Evolutionary conservation across 148 eudicot species (phyloP).

Genomic region (Talinum fruticosum): DNA sequence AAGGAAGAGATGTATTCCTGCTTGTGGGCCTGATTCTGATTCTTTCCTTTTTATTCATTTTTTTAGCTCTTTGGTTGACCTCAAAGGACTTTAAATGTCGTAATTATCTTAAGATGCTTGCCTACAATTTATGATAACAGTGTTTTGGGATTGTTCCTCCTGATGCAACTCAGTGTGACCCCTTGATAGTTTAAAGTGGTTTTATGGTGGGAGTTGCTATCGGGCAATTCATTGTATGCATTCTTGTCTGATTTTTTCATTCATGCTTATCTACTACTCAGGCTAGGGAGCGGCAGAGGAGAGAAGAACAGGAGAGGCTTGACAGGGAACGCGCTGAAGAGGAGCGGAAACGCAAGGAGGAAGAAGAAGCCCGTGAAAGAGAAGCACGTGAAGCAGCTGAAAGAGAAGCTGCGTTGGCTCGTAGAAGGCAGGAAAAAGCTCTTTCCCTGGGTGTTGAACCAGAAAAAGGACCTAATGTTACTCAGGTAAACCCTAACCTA

Average conservation of each 20-base stretch:
- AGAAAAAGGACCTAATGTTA: constrained; percentile 87
- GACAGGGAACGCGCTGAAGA: constrained; percentile 96
- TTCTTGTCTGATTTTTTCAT: constrained; percentile 6
- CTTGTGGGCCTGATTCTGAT: not conserved
- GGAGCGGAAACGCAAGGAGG: constrained; percentile 75
- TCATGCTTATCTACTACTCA: constrained; percentile 23
- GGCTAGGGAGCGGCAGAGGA: constrained; percentile 93
- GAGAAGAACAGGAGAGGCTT: constrained; percentile 81
- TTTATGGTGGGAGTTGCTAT: not conserved
- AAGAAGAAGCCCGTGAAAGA: constrained; percentile 92
- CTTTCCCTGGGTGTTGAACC: constrained; percentile 82
- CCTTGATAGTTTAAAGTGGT: not conserved
- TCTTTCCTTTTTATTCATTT: too few species aligned
- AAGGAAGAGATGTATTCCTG: not conserved
- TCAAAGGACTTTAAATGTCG: not conserved
- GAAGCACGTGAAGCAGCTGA: constrained; percentile 87
- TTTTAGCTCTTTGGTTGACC: too few species aligned
- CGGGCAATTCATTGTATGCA: not conserved
- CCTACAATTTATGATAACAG: not conserved
- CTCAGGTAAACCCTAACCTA: constrained; percentile 58
- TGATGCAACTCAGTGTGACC: not conserved
- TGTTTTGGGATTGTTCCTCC: not conserved
- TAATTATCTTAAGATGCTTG: not conserved
- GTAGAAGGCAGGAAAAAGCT: constrained; percentile 75
- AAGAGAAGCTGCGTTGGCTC: constrained; percentile 85